Evolutionary conservation across 139 green algal species (phyloP), one percentile per base, ranked within the genome.

Genomic region (Micromonas pusilla): DNA sequence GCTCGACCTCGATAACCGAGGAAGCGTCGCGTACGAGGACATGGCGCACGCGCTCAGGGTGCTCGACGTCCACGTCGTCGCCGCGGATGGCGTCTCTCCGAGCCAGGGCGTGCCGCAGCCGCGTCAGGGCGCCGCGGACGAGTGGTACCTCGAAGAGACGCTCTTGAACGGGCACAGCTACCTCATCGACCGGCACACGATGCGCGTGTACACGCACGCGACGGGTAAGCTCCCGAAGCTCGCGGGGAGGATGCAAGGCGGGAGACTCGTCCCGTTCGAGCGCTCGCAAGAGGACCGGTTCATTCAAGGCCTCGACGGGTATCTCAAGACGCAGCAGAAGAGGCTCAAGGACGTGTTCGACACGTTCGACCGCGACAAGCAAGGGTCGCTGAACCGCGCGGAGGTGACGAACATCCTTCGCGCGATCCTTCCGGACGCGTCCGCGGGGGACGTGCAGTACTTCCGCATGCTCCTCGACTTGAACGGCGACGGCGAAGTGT

Each of bases 381-480:
- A 65, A 36, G 84, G 84, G 26, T 9, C 68, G 28, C 81, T 88
- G 33, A 81, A 88, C 39, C 26, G 39, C 0, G 6, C 52, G 0
- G 81, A 88, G 71, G 72, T 86, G 30, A 53, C 38, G 4, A 70
- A 53, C 1, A 53, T 87, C 66, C 54, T 81, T 6, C 25, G 79
- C 25, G 52, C 78, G 66, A 71, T 84, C 39, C 78, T 88, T 81
- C 78, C 78, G 23, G 25, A 60, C 16, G 81, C 68, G 31, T 33
- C 72, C 0, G 37, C 57, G 2, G 23, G 63, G 5, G 67, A 85
- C 76, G 34, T 85, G 2, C 26, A n/a, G 0, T 87, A 87, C 70
- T 77, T 62, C 0, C 81, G 83, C 76, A 81, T 79, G n/a, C 76
- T 86, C 71, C 82, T 88, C 73, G 84, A 88, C 62, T 57, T 81